phyloP scores from a whole-genome alignment of 2,329 filamentous ascomycete species.

The Aspergillus ochraceoroseus region DNA sequence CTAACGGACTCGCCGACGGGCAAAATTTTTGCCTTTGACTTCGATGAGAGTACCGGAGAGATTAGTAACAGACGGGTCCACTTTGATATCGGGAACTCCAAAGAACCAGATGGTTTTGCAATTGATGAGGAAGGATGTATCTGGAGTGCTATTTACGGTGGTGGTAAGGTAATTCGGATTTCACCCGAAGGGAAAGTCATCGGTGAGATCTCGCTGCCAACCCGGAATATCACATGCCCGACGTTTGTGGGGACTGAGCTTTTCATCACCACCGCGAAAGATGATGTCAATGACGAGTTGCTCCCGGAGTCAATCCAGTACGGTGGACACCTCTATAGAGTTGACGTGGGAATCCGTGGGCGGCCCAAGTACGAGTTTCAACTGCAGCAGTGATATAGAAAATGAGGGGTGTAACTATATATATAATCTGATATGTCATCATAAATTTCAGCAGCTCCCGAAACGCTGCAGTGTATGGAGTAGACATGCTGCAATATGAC shows the following conservation, averaged over 20 bases:
- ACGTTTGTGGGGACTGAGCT: slow-evolving; percentile 70
- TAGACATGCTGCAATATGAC: too few species aligned
- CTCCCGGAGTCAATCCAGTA: slow-evolving; percentile 58
- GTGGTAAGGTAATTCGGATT: slow-evolving; percentile 68
- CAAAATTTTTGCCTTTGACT: slow-evolving; percentile 71
- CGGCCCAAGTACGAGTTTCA: slow-evolving; percentile 61
- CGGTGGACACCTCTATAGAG: slow-evolving; percentile 67
- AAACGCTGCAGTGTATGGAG: too few species aligned
- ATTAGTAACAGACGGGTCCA: slow-evolving; percentile 66
- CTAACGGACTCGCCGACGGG: slow-evolving; percentile 71
- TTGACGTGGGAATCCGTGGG: slow-evolving; percentile 70
- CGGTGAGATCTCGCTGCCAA: slow-evolving; percentile 71
- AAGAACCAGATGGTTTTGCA: slow-evolving; percentile 75
- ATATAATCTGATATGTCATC: too few species aligned
- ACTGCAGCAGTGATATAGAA: slow-evolving; percentile 31
- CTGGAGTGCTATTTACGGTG: slow-evolving; percentile 84
- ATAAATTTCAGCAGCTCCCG: too few species aligned
- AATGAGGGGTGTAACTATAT: too few species aligned
- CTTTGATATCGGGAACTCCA: slow-evolving; percentile 62
- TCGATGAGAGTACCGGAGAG: slow-evolving; percentile 58
- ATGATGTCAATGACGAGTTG: slow-evolving; percentile 56
- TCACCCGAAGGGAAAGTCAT: slow-evolving; percentile 64
- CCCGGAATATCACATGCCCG: slow-evolving; percentile 73
- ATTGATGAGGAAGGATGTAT: slow-evolving; percentile 80
- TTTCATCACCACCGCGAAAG: slow-evolving; percentile 74